These are phyloP conservation scores for Cladobotryum mycophilum DNA, from an alignment of 2,329 filamentous ascomycete species.

Conservation along the genomic window DNA sequence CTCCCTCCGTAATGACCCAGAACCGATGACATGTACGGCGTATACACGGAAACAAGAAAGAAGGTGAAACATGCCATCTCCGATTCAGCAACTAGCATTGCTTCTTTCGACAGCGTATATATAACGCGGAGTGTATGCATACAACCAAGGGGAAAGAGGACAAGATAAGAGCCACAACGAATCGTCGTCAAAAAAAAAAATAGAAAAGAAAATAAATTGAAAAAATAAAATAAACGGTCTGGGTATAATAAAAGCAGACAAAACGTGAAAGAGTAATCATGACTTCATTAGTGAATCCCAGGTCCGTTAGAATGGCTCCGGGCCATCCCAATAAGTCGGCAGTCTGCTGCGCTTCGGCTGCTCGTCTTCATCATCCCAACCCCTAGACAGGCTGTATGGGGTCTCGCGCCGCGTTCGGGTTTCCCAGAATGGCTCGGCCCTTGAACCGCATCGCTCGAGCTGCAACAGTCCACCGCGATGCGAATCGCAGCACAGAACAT, in stretches of 20 bases:
- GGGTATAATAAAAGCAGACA: neutral
- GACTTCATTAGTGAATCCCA: slow-evolving; percentile 3
- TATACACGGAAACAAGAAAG: too few relatives aligned
- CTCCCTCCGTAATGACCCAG: too few relatives aligned
- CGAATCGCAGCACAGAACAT: slow-evolving; percentile 60
- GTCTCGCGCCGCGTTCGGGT: slow-evolving; percentile 5
- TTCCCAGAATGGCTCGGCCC: slow-evolving; percentile 20
- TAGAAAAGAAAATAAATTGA: too few relatives aligned
- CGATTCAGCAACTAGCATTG: too few relatives aligned
- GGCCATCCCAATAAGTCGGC: slow-evolving; percentile 14
- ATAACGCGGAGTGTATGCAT: neutral
- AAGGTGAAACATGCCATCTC: too few relatives aligned
- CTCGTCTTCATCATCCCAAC: slow-evolving; percentile 7
- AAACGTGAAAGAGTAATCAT: neutral
- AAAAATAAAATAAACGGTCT: too few relatives aligned
- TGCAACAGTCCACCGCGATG: slow-evolving; percentile 61
- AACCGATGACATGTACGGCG: too few relatives aligned
- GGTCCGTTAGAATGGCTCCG: slow-evolving; percentile 17
- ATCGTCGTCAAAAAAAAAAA: neutral
- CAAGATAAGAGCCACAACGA: neutral
- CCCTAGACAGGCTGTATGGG: neutral
- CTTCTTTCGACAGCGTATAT: too few relatives aligned
- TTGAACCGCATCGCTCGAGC: slow-evolving; percentile 42
- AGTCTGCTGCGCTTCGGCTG: slow-evolving; percentile 3
- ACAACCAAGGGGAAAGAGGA: neutral